Base-by-base conservation (phyloP, 345 rosid species). In the Euclidium syriacum region DNA sequence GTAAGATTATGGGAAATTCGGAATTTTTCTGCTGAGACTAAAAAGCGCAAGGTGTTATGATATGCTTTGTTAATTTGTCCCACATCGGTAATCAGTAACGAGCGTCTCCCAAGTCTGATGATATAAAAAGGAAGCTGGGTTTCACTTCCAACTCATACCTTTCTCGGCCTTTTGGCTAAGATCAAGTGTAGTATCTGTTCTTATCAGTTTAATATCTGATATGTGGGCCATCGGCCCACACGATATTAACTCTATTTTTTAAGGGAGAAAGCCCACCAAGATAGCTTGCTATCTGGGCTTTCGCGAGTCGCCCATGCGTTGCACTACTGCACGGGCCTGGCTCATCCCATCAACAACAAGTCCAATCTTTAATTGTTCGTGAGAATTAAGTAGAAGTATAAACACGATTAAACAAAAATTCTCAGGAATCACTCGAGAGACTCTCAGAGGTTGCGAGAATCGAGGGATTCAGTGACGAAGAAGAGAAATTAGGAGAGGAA, bases 101-200 rank as follows among this genome's bases (percentile, higher is more conserved):
- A 32, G 15, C 0, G 35, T 10, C 32, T 69, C 27, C 0, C 15
- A 26, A 33, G 49, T 35, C 25, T 43, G 33, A 1, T 36, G 4
- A 0, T 27, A 66, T 66, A 66, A 9, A 56, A 26, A 1, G 0
- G 41, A 43, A 22, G 55, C 62, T 52, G 33, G 41, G 7, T 25
- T 6, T 0, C 0, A 0, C 14, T 0, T 0, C 0, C 22, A 52
- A n/a, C n/a, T 68, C 79, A 78, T 76, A 71, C 79, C 83, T 81
- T 79, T 81, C 81, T 78, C 83, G 81, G 83, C 85, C 81, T 81
- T 81, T 81, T 81, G 85, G 85, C 83, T 81, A 78, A 81, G 83
- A 81, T 78, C 83, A 78, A 81, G 77, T 78, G 81, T 81, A 78
- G 79, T 81, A 78, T 78, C 76, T 81, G 81, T 81, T 78, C 81